These are phyloP conservation scores for Heterobasidion parviporum DNA, from an alignment of 1,284 basidiomycete genomes.

Conservation along the genomic window DNA sequence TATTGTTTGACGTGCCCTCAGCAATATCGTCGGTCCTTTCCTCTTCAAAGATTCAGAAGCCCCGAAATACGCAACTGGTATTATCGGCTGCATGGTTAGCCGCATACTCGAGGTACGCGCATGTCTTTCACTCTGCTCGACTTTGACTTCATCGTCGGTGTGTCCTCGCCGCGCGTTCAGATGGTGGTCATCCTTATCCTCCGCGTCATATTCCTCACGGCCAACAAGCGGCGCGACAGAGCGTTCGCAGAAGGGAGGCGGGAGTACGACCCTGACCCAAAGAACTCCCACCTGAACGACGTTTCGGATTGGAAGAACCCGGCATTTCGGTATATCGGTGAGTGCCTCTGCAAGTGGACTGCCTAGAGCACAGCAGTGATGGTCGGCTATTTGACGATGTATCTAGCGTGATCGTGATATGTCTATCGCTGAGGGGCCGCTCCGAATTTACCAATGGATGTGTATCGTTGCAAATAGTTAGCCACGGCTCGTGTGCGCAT, in stretches of 20 bases:
- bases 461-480: no score
- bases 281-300: background rate
- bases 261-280: background rate
- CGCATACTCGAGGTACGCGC: slow-evolving; percentile 9
- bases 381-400: no score
- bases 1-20: slow-evolving; percentile 12
- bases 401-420: no score
- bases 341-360: no score
- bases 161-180: background rate
- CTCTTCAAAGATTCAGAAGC: slow-evolving; percentile 28
- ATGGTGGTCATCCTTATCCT: slow-evolving; percentile 28
- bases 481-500: no score
- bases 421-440: no score
- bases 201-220: slow-evolving; percentile 26
- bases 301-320: background rate
- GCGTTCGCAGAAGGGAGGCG: slow-evolving; percentile 17
- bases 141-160: no score
- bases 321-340: background rate
- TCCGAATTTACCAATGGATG: no score
- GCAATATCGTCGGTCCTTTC: slow-evolving; percentile 34
- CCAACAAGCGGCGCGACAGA: slow-evolving; percentile 28
- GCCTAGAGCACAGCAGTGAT: no score
- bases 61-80: slow-evolving; percentile 30
- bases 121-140: no score
- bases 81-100: slow-evolving; percentile 30